These are phyloP conservation scores for Ailanthus altissimus DNA, from an alignment of 345 rosid genomes.

Conservation along the genomic window DNA sequence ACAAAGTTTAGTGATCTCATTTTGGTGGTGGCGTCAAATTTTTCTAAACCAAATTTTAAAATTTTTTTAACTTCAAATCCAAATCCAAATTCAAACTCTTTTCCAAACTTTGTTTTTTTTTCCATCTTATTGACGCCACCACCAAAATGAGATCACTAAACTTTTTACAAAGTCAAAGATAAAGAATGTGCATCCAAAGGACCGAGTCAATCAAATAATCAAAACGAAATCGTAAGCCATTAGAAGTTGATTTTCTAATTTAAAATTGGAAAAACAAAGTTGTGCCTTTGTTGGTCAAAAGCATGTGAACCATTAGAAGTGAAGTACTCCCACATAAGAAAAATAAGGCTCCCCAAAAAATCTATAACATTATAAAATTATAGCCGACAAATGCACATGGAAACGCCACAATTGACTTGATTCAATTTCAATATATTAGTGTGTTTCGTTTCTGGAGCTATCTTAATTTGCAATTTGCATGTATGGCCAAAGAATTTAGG, in stretches of 20 bases:
- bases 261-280: neutral
- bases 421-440: too few species aligned
- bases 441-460: too few species aligned
- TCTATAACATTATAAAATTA: neutral
- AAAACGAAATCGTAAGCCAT: neutral
- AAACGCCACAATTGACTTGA: neutral
- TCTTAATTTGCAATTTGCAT: too few species aligned
- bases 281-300: neutral
- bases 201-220: neutral
- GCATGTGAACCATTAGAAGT: neutral
- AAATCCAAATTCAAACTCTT: too few species aligned
- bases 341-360: too few species aligned
- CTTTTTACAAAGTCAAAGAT: neutral
- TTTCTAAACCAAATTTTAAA: too few species aligned
- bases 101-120: too few species aligned
- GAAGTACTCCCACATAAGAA: neutral
- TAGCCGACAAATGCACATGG: conserved; percentile 1
- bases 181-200: too few species aligned
- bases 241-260: too few species aligned
- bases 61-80: too few species aligned
- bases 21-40: neutral
- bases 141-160: neutral
- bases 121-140: too few species aligned
- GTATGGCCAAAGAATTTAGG: too few species aligned
- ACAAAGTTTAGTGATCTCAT: neutral